Evolutionary conservation across 345 rosid species (phyloP).

Genomic region (Xanthoceras sorbifolium): DNA sequence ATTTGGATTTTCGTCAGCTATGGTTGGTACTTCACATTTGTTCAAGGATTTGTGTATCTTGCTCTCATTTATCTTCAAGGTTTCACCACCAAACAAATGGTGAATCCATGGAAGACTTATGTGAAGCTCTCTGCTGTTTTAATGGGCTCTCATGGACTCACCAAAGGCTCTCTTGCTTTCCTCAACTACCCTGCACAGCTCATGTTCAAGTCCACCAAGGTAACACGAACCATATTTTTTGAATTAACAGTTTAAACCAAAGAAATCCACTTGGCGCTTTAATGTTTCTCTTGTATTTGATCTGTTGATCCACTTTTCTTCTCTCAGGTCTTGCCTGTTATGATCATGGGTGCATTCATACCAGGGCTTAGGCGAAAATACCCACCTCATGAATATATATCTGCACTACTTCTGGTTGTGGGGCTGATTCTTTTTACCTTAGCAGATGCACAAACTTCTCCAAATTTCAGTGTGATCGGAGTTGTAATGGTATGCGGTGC

Average conservation of each 20-base stretch:
- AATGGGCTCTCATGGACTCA: conserved; percentile 95
- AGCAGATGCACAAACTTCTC: conserved; percentile 94
- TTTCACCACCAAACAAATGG: conserved; percentile 83
- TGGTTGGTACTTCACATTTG: conserved; percentile 97
- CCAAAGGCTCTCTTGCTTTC: conserved; percentile 94
- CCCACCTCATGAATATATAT: conserved; percentile 74
- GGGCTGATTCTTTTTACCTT: conserved; percentile 91
- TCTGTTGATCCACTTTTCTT: neutral
- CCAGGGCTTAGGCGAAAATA: conserved; percentile 91
- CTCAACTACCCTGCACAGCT: conserved; percentile 98
- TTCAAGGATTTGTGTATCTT: conserved; percentile 96
- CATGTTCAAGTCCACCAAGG: conserved; percentile 99
- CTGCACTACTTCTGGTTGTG: conserved; percentile 76
- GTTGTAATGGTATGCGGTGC: conserved; percentile 92
- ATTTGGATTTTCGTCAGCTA: conserved; percentile 56
- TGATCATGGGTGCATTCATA: conserved; percentile 96
- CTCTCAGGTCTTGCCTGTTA: conserved; percentile 81
- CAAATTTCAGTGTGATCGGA: conserved; percentile 80
- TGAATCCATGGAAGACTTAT: conserved; percentile 95
- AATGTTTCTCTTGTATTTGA: neutral
- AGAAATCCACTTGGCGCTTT: neutral
- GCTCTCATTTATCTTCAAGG: conserved; percentile 86
- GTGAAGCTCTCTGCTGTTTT: conserved; percentile 93
- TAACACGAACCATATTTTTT: too few species aligned
- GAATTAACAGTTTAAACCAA: neutral